A percentile compares a stretch with the other conserved stretches of the same genome.
Evolutionary conservation across 768 basidiomycete genomes (phyloP).

Genomic region (Hygrophoropsis aurantiaca): DNA sequence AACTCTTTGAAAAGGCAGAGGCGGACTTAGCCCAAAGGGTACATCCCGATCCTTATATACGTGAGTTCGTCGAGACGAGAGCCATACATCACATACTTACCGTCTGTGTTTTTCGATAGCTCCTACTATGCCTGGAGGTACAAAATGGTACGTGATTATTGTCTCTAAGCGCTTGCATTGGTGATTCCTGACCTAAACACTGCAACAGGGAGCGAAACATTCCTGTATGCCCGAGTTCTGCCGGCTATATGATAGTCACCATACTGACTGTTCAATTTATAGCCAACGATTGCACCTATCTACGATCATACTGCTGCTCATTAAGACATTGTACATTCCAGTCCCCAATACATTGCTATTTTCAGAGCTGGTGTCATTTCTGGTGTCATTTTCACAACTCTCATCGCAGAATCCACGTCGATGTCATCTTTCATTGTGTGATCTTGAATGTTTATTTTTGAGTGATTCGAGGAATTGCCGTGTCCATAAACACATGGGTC

Average conservation of each 20-base stretch:
- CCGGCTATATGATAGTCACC: not conserved
- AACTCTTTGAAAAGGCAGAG: constrained; percentile 80
- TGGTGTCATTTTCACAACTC: not conserved
- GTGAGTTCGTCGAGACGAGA: constrained; percentile 50
- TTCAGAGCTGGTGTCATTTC: not conserved
- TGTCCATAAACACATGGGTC: not conserved
- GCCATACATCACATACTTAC: constrained; percentile 5
- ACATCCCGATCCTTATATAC: constrained; percentile 92
- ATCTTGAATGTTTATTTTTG: not conserved
- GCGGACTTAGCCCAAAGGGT: constrained; percentile 59
- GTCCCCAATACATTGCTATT: not conserved
- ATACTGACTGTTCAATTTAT: constrained; percentile 7
- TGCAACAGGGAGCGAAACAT: constrained; percentile 73
- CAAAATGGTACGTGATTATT: constrained; percentile 80
- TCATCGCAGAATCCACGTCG: too few species aligned
- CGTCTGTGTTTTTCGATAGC: constrained; percentile 42
- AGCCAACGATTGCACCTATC: constrained; percentile 64
- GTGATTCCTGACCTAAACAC: constrained; percentile 1
- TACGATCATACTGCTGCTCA: constrained; percentile 57
- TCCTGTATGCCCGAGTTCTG: constrained; percentile 52
- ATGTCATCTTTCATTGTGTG: not conserved
- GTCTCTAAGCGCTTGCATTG: not conserved
- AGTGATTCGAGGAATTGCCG: too few species aligned
- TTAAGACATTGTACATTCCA: constrained; percentile 14
- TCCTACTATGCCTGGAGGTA: constrained; percentile 81